Percentiles rank a stretch among this genome's conserved stretches.
These are phyloP conservation scores for Globisporangium sylvaticum DNA, from an alignment of 352 stramenopile species.

Conservation along the genomic window DNA sequence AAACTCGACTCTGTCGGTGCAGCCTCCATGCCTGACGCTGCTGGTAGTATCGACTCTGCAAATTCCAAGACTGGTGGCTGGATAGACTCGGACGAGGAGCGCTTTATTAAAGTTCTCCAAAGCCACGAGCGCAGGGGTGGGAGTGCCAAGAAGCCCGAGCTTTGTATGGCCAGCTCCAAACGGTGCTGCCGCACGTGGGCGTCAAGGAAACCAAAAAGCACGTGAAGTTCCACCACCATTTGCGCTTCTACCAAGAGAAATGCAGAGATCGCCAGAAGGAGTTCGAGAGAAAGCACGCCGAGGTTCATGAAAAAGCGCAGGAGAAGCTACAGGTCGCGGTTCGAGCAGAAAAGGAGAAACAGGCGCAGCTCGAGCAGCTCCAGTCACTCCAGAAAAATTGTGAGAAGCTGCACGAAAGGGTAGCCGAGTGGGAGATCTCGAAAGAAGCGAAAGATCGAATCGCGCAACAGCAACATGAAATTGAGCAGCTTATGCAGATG, in stretches of 20 bases:
- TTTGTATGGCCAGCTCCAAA: conserved; percentile 61
- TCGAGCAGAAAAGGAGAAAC: conserved; percentile 25
- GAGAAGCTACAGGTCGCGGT: conserved; percentile 26
- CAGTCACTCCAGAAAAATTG: conserved; percentile 38
- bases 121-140: conserved; percentile 36
- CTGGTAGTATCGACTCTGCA: conserved; percentile 32
- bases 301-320: conserved; percentile 25
- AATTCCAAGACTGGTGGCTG: conserved; percentile 40
- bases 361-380: conserved; percentile 30
- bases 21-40: conserved; percentile 28
- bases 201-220: conserved; percentile 44
- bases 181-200: conserved; percentile 36
- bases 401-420: conserved; percentile 31
- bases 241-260: conserved; percentile 55
- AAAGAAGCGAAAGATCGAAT: conserved; percentile 63
- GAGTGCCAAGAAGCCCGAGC: conserved; percentile 34
- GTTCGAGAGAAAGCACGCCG: conserved; percentile 31
- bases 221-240: conserved; percentile 56
- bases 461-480: conserved; percentile 45
- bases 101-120: conserved; percentile 53
- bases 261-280: conserved; percentile 41
- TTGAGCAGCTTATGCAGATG: conserved; percentile 35
- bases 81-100: conserved; percentile 44
- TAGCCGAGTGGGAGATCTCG: conserved; percentile 43
- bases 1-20: conserved; percentile 35